Evolutionary conservation across 2,329 filamentous ascomycete genomes (phyloP).

Genomic region (Xenosphaeropsis pyriputrescens): DNA sequence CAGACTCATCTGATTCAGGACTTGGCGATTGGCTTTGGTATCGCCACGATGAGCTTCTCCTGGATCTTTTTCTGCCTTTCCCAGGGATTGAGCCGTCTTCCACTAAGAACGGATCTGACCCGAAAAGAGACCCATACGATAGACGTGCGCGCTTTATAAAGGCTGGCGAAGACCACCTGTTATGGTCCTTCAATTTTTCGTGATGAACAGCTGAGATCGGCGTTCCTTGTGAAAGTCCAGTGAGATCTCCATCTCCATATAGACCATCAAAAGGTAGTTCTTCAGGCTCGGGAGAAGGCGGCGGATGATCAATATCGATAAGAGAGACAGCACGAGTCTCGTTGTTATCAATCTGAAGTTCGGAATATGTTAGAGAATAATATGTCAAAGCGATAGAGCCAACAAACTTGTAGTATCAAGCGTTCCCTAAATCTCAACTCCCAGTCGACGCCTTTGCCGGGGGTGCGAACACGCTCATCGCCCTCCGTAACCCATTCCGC

Average conservation of each 20-base stretch:
- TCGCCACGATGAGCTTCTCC: conserved; percentile 56
- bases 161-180: conserved; percentile 61
- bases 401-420: conserved; percentile 28
- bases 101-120: conserved; percentile 52
- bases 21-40: conserved; percentile 59
- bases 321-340: conserved; percentile 30
- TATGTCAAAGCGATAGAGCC: conserved; percentile 5
- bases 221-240: neutral
- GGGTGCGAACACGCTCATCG: conserved; percentile 25
- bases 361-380: conserved; percentile 5
- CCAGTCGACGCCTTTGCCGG: conserved; percentile 39
- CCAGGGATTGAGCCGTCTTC: conserved; percentile 47
- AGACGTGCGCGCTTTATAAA: conserved; percentile 60
- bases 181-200: conserved; percentile 22
- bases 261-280: neutral
- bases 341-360: conserved; percentile 27
- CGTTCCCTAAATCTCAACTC: conserved; percentile 39
- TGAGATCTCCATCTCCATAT: too few species aligned
- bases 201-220: conserved; percentile 15
- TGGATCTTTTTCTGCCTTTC: conserved; percentile 53
- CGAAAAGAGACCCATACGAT: conserved; percentile 53
- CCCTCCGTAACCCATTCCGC: conserved; percentile 37
- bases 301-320: conserved; percentile 36
- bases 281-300: conserved; percentile 8
- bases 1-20: conserved; percentile 29